A percentile compares a stretch with the other conserved stretches of the same genome.
These are phyloP conservation scores for Monosporascus sp. DNA, from an alignment of 2,329 filamentous ascomycete species.

Conservation along the genomic window DNA sequence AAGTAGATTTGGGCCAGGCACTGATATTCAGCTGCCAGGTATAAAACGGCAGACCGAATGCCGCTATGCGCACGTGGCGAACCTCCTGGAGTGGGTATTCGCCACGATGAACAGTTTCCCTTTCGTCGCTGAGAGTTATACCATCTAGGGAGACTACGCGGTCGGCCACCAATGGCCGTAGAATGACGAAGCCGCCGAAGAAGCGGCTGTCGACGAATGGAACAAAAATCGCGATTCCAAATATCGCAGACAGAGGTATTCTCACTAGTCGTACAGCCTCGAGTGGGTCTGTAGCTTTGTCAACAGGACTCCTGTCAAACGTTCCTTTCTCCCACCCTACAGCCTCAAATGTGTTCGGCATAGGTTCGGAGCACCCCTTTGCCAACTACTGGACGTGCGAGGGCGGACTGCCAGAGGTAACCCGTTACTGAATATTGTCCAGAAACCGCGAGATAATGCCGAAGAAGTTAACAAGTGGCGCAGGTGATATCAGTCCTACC, in stretches of 20 bases:
- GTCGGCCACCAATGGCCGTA: slow-evolving; percentile 72
- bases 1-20: not conserved
- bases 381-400: slow-evolving; percentile 81
- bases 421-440: slow-evolving; percentile 33
- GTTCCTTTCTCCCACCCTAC: slow-evolving; percentile 66
- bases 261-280: slow-evolving; percentile 39
- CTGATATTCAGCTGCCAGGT: slow-evolving; percentile 39
- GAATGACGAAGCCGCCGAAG: slow-evolving; percentile 80
- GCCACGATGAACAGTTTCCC: not conserved
- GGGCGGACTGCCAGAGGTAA: slow-evolving; percentile 68
- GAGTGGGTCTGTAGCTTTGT: slow-evolving; percentile 48
- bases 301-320: slow-evolving; percentile 62
- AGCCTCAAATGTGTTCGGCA: slow-evolving; percentile 74
- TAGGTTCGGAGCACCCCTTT: slow-evolving; percentile 72
- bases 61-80: slow-evolving; percentile 70
- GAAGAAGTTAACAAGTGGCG: too few relatives aligned
- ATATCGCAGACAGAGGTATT: slow-evolving; percentile 50
- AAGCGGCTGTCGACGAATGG: slow-evolving; percentile 39
- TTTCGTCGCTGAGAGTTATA: slow-evolving; percentile 4
- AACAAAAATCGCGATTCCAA: slow-evolving; percentile 40
- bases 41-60: slow-evolving; percentile 73
- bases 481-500: slow-evolving; percentile 49
- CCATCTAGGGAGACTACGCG: slow-evolving; percentile 51
- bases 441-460: too few relatives aligned
- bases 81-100: slow-evolving; percentile 62